These are phyloP conservation scores for Phytopythium chamaehyphon DNA, from an alignment of 352 stramenopile genomes.

Conservation along the genomic window DNA sequence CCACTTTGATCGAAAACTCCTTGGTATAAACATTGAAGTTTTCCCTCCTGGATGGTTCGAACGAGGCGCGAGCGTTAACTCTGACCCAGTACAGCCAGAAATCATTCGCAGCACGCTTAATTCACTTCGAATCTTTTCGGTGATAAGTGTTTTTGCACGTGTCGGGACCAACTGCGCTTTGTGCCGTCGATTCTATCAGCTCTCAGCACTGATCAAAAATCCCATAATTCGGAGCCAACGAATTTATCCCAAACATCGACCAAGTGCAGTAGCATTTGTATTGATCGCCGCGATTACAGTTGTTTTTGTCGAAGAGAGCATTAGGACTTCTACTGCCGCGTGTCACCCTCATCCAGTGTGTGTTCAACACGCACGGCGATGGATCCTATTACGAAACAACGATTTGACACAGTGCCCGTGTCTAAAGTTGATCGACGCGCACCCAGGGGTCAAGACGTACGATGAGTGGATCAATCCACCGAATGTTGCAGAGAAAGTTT, in stretches of 20 bases:
- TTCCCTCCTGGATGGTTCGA: slow-evolving; percentile 28
- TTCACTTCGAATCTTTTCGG: slow-evolving; percentile 24
- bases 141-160: slow-evolving; percentile 18
- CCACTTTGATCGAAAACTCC: slow-evolving; percentile 19
- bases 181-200: slow-evolving; percentile 12
- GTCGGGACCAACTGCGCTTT: slow-evolving; percentile 25
- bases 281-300: slow-evolving; percentile 4
- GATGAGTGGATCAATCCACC: slow-evolving; percentile 24
- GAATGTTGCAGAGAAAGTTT: slow-evolving; percentile 17
- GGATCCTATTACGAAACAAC: slow-evolving; percentile 2
- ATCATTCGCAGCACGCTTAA: slow-evolving; percentile 22
- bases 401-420: slow-evolving; percentile 27
- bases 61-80: slow-evolving; percentile 19
- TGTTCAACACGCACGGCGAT: slow-evolving; percentile 14
- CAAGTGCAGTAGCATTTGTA: slow-evolving; percentile 8
- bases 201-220: slow-evolving; percentile 9
- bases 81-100: slow-evolving; percentile 17
- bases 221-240: not conserved
- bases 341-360: slow-evolving; percentile 18
- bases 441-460: slow-evolving; percentile 11
- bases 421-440: slow-evolving; percentile 21
- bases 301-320: slow-evolving; percentile 8
- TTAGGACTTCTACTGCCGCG: slow-evolving; percentile 5
- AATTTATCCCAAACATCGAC: slow-evolving; percentile 12
- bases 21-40: slow-evolving; percentile 26